Evolutionary conservation across 2,329 filamentous ascomycete genomes (phyloP), one percentile per base, ranked within the genome.

Genomic region (Zasmidium cellare): DNA sequence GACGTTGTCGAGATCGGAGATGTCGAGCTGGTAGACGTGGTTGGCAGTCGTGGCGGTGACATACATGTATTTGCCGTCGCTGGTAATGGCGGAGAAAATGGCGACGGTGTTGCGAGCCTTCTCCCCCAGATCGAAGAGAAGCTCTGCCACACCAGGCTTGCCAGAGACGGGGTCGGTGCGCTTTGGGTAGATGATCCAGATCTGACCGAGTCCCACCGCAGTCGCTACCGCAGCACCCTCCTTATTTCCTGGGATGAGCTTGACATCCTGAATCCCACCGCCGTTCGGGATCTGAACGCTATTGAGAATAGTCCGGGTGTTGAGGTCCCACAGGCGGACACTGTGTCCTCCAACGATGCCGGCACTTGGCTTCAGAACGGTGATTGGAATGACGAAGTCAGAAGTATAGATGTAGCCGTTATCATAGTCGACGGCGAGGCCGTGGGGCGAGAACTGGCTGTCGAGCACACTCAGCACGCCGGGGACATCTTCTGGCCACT

Each of bases 161-260:
- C 84, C 84, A n/a, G n/a, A n/a, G 20, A 81, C 75, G 9, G 76
- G 68, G 65, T 84, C 77, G 59, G 75, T 80, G 62, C 82, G 81
- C 76, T 82, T 81, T 20, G 84, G 84, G 69, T 87, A 87, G 72
- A 87, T 85, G 70, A 86, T 82, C 84, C 84, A 87, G 63, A 86
- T 82, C 65, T 86, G 79, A 9, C 83, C 84, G 2, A 81, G 78
- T 28, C 80, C 78, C 19, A 87, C 84, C 14, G 85, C 84, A 12
- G 83, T 85, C 7, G 84, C 84, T 22, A 87, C 73, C 9, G 84
- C 84, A 14, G n/a, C n/a, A n/a, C 84, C 84, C 31, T 75, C 76
- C 61, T 87, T 84, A 5, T 74, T 67, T 75, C 87, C 83, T 1
- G 84, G 84, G 60, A 87, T 87, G 73, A 86, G 86, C 71, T 87